Percentiles rank a stretch among this genome's conserved stretches.
These are phyloP conservation scores for Blastomyces percursus DNA, from an alignment of 2,329 filamentous ascomycete genomes.

Conservation along the genomic window DNA sequence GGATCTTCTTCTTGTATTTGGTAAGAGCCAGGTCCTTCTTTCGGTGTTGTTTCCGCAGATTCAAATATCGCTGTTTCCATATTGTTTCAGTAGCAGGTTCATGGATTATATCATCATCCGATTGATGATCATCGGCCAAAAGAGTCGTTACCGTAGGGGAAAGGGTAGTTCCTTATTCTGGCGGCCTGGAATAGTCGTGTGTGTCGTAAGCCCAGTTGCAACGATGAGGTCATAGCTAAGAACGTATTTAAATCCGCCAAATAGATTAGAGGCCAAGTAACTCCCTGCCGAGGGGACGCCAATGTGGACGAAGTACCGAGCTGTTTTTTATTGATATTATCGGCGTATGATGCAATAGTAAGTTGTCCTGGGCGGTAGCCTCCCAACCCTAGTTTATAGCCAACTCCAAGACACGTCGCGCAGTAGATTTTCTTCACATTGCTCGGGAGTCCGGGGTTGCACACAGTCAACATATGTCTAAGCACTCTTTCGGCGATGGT, in stretches of 20 bases:
- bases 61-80: conserved; percentile 33
- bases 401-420: conserved; percentile 29
- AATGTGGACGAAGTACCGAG: not conserved
- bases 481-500: conserved; percentile 25
- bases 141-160: not conserved
- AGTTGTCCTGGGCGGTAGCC: conserved; percentile 19
- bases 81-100: conserved; percentile 22
- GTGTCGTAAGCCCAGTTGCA: conserved; percentile 2
- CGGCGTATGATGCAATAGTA: conserved; percentile 19
- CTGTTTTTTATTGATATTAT: not conserved
- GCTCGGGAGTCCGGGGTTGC: conserved; percentile 19
- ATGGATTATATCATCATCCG: conserved; percentile 22
- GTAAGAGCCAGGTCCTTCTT: conserved; percentile 29
- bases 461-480: conserved; percentile 22
- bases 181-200: not conserved
- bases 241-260: not conserved
- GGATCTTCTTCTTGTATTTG: conserved; percentile 33
- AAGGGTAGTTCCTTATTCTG: not conserved
- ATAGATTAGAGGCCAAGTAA: not conserved
- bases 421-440: conserved; percentile 20
- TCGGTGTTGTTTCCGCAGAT: conserved; percentile 28
- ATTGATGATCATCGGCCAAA: conserved; percentile 17
- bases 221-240: conserved; percentile 8
- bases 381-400: conserved; percentile 25
- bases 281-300: not conserved